Evolutionary conservation across 371 early-diverging fungal species (phyloP).

Genomic region (Sporodiniella umbellata): DNA sequence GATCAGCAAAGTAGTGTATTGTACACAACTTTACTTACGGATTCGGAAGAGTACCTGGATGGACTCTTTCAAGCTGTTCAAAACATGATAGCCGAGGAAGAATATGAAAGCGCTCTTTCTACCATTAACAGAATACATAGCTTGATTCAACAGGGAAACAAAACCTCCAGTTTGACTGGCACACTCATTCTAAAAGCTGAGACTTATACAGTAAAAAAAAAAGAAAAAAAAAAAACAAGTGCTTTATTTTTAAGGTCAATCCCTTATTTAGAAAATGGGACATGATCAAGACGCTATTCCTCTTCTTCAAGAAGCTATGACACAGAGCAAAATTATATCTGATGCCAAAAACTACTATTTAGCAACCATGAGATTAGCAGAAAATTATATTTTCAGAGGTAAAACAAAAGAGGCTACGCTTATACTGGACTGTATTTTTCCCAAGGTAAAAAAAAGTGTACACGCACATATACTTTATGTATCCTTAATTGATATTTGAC

Average conservation of each 20-base stretch:
- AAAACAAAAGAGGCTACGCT: conserved; percentile 5
- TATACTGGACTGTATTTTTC: conserved; percentile 15
- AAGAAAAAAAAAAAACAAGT: too few species aligned
- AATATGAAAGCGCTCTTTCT: conserved; percentile 9
- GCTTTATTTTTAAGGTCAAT: not conserved
- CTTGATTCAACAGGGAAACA: conserved; percentile 5
- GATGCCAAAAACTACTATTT: conserved; percentile 19
- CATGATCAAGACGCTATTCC: conserved; percentile 11
- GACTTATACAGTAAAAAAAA: conserved; percentile 10
- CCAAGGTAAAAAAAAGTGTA: conserved; percentile 7
- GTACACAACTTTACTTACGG: not conserved
- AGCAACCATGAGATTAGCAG: conserved; percentile 14
- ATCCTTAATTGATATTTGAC: too few species aligned
- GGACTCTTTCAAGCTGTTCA: conserved; percentile 1
- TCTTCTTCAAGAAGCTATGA: conserved; percentile 16
- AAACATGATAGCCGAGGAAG: not conserved
- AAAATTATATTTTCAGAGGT: conserved; percentile 6
- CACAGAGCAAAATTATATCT: not conserved
- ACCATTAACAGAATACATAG: conserved; percentile 6
- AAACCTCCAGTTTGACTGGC: conserved; percentile 2
- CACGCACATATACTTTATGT: too few species aligned
- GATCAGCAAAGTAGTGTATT: not conserved
- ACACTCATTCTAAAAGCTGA: conserved; percentile 10
- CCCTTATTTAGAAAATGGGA: not conserved
- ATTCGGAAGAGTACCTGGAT: conserved; percentile 12